phyloP scores from a whole-genome alignment of 495 filamentous ascomycete genomes.

The Achaetomiella virescens region DNA sequence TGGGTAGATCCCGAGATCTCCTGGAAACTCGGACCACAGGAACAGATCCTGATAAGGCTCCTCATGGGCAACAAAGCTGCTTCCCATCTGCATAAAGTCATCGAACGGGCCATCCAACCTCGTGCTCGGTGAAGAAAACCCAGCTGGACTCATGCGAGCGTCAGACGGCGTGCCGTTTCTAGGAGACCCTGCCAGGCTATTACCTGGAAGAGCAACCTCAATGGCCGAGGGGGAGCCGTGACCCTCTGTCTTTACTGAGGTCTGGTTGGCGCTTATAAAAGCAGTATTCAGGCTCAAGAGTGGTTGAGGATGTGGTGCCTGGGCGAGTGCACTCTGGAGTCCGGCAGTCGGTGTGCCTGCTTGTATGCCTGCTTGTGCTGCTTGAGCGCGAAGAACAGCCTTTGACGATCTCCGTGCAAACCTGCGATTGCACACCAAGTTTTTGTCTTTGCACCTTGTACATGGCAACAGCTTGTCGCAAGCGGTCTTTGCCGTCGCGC shows the following conservation, averaged over 20 bases:
- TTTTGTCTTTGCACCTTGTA: constrained; percentile 51
- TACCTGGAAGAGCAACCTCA: constrained; percentile 23
- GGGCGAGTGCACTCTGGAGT: constrained; percentile 10
- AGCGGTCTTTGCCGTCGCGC: constrained; percentile 58
- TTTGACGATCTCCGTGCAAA: constrained; percentile 53
- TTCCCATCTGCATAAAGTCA: constrained; percentile 29
- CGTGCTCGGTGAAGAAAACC: constrained; percentile 32
- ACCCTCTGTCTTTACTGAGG: constrained; percentile 17
- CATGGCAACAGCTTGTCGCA: constrained; percentile 63
- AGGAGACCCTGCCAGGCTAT: constrained; percentile 20
- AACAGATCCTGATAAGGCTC: constrained; percentile 33
- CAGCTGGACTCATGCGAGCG: constrained; percentile 26
- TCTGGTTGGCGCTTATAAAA: constrained; percentile 37
- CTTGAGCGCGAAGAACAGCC: constrained; percentile 29
- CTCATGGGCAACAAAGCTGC: constrained; percentile 25
- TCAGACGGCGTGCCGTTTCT: constrained; percentile 30
- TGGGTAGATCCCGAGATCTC: constrained; percentile 33
- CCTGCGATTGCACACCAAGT: constrained; percentile 48
- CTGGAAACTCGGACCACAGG: constrained; percentile 28
- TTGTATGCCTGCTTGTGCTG: constrained; percentile 20
- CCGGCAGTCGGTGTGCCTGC: constrained; percentile 16
- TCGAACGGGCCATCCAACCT: constrained; percentile 29
- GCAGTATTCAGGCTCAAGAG: constrained; percentile 25
- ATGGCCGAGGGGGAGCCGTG: constrained; percentile 23
- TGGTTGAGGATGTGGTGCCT: constrained; percentile 18